Conservation (phyloP, 1,139 yeast species). For the Saccharomyces hybrid region DNA sequence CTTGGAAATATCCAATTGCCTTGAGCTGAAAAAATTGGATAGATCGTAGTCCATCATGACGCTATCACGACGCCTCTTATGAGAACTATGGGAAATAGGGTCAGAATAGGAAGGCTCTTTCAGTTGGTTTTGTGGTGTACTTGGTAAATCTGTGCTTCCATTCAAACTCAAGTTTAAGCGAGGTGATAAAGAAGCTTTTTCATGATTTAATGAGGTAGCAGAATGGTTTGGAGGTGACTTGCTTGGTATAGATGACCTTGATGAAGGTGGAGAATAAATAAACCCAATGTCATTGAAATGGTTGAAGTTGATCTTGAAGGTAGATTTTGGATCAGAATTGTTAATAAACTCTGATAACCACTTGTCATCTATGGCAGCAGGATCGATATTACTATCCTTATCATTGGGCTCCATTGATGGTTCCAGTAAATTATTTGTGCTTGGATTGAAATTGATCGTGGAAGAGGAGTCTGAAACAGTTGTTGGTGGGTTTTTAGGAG, state of each 20-base stretch:
- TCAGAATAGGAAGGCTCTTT: not conserved
- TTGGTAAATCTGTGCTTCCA: not conserved
- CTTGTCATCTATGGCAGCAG: conserved; percentile 34
- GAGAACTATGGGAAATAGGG: not conserved
- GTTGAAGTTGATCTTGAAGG: conserved; percentile 31
- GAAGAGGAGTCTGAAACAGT: not conserved
- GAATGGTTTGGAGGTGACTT: not conserved
- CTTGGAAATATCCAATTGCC: not conserved
- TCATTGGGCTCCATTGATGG: not conserved
- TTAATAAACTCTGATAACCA: conserved; percentile 59
- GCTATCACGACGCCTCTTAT: not conserved
- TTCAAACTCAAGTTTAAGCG: not conserved
- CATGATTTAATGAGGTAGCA: not conserved
- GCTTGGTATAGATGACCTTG: not conserved
- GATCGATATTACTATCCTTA: not conserved
- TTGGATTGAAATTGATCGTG: not conserved
- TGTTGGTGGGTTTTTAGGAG: not conserved
- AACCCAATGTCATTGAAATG: conserved; percentile 50
- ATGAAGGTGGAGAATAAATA: conserved; percentile 13
- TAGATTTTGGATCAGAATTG: conserved; percentile 51
- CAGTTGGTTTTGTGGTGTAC: not conserved
- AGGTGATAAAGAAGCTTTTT: not conserved
- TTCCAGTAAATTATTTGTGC: not conserved
- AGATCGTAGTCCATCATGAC: not conserved
- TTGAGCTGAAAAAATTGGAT: not conserved